Base-by-base conservation (phyloP, 2,329 filamentous ascomycete genomes). In the Trichoderma atroviride region DNA sequence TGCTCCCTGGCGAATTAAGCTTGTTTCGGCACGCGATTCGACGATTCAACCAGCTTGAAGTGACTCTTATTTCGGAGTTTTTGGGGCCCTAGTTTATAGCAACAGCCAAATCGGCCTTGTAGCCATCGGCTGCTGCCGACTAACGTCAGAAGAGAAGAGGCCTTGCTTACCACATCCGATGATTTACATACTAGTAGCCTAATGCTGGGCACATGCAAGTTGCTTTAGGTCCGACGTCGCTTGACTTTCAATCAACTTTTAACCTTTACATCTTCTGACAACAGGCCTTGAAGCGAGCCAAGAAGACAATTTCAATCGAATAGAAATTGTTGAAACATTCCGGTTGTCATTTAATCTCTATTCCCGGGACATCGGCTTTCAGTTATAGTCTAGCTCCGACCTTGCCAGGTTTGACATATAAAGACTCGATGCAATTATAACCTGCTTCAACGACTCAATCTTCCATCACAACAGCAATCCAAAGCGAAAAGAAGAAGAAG, bases 171-270 rank as follows among this genome's bases (percentile, higher is more conserved):
- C 16, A 55, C 47, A n/a, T 52, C 58, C 37, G 47, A 53, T 40
- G 47, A 53, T 22, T 24, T 40, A 50, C 43, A 63, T 40, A 31
- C 29, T 5, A 5, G 29, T 31, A 63, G 61, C 61, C 61, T 63
- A 59, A 52, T 52, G 37, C 29, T 59, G 22, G 50, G 61, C 61
- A 55, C 50, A 64, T 64, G 50, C 50, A 56, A 64, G 27, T 29
- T 43, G 61, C 11, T 29, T 64, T 56, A 19, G 29, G n/a, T 55
- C 61, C 61, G 61, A 56, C 33, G 50, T 64, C 61, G 61, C 61
- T 64, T 19, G 16, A 56, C 61, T 47, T 29, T 33, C 19, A 33
- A 16, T 62, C 14, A 13, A 62, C 31, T 16, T 33, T 58, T 27
- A 50, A 50, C 58, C 58, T 37, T 47, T 56, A 37, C 9, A 61